Evolutionary conservation across 805 yeast species (phyloP).

Genomic region (Torulaspora gathmanii): DNA sequence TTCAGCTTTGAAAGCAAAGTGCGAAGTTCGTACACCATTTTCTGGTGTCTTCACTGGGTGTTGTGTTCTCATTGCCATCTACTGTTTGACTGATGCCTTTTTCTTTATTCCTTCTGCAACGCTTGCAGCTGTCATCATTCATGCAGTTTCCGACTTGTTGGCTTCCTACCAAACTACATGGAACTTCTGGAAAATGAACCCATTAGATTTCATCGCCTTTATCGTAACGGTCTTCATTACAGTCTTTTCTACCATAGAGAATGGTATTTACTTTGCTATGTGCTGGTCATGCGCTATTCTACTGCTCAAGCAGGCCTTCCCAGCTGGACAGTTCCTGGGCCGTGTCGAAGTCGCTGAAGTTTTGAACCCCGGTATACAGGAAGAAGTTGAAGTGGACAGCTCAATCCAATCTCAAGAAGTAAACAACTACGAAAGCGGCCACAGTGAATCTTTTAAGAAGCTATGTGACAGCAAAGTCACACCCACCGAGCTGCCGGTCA

Average conservation of each 20-base stretch:
- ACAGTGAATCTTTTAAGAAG: conserved; percentile 7
- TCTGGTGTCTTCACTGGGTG: conserved; percentile 89
- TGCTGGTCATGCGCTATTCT: conserved; percentile 75
- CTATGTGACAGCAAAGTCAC: conserved; percentile 9
- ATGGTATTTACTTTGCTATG: conserved; percentile 87
- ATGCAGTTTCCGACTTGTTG: conserved; percentile 83
- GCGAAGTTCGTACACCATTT: conserved; percentile 91
- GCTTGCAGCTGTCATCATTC: conserved; percentile 81
- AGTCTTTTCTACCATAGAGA: conserved; percentile 73
- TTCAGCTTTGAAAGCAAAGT: conserved; percentile 89
- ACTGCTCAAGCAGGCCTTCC: conserved; percentile 70
- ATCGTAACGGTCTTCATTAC: conserved; percentile 67
- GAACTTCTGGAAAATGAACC: conserved; percentile 67
- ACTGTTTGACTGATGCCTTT: conserved; percentile 77
- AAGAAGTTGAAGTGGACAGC: conserved; percentile 10
- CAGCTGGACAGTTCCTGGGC: conserved; percentile 80
- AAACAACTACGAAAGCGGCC: conserved; percentile 6
- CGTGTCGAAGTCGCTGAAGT: conserved; percentile 67
- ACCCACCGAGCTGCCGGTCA: neutral
- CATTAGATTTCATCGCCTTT: conserved; percentile 71
- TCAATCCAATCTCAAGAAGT: neutral
- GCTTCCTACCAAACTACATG: conserved; percentile 64
- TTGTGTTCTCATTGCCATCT: conserved; percentile 81
- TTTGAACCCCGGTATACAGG: conserved; percentile 51
- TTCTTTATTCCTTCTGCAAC: conserved; percentile 89